Percentiles rank a stretch among this genome's conserved stretches.
These are phyloP conservation scores for Noccaea caerulescens DNA, from an alignment of 345 rosid species.

Conservation along the genomic window DNA sequence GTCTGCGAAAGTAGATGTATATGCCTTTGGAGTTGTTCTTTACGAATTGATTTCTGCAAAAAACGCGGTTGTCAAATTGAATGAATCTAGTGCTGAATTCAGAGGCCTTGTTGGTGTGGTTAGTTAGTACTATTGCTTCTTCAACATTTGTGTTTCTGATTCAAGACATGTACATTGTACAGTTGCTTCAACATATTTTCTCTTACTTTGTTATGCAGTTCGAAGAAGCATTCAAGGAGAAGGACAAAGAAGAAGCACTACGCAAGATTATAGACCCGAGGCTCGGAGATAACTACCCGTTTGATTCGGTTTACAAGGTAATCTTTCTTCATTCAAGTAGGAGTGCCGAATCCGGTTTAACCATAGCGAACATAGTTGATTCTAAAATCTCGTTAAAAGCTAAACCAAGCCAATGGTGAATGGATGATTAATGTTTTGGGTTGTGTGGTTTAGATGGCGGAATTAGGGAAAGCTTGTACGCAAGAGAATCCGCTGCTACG, in stretches of 20 bases:
- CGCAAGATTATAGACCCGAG: constrained; percentile 66
- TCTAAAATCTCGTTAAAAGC: background rate
- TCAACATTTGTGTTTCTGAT: constrained; percentile 9
- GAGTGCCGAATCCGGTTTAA: too few species aligned
- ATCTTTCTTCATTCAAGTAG: too few species aligned
- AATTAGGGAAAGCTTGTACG: constrained; percentile 86
- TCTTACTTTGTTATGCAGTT: constrained; percentile 51
- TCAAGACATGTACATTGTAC: background rate
- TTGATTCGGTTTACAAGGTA: constrained; percentile 81
- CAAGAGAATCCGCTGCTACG: constrained; percentile 77
- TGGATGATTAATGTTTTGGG: background rate
- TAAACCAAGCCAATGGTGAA: constrained; percentile 1
- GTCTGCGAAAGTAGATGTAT: constrained; percentile 91
- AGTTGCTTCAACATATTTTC: constrained; percentile 6
- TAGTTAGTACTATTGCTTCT: constrained; percentile 47
- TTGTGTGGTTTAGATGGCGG: constrained; percentile 71
- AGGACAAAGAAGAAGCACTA: constrained; percentile 64
- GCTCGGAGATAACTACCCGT: constrained; percentile 74
- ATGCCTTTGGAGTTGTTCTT: constrained; percentile 94
- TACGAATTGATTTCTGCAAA: constrained; percentile 94
- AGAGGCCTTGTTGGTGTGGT: constrained; percentile 94
- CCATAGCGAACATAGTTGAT: too few species aligned
- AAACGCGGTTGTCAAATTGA: constrained; percentile 76
- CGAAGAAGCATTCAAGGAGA: constrained; percentile 65
- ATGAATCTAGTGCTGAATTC: constrained; percentile 56